Conservation (phyloP, 495 filamentous ascomycete species). For the Talaromyces thailandensis region DNA sequence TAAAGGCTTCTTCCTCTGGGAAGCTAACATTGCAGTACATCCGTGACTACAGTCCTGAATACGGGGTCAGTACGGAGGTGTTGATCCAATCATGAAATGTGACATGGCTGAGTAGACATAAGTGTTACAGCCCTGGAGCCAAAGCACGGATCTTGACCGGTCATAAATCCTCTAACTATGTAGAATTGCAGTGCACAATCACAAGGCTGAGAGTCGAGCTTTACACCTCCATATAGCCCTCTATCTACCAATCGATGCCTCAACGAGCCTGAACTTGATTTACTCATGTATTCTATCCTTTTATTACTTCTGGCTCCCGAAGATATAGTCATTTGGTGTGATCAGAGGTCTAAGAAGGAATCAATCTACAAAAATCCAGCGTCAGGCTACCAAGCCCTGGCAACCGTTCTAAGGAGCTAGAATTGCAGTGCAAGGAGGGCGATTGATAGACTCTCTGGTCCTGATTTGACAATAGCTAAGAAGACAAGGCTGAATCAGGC, state of each 20-base stretch:
- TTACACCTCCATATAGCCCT: background rate
- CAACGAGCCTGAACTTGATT: background rate
- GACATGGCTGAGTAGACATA: background rate
- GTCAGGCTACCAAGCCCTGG: background rate
- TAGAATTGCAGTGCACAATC: background rate
- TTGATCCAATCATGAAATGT: background rate
- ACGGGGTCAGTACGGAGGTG: background rate
- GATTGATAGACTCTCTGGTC: too few relatives aligned
- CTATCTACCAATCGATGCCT: background rate
- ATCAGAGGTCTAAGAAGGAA: background rate
- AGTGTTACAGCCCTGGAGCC: background rate
- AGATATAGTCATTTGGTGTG: background rate
- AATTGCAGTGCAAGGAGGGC: background rate
- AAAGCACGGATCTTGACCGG: background rate
- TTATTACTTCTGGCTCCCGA: background rate
- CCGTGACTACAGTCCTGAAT: background rate
- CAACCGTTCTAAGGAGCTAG: background rate
- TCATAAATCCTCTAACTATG: background rate
- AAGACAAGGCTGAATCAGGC: too few relatives aligned
- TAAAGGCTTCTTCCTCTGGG: background rate
- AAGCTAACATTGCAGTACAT: background rate
- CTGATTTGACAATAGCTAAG: too few relatives aligned
- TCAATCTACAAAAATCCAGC: background rate
- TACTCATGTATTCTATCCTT: background rate
- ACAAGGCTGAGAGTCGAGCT: background rate